Base-by-base conservation (phyloP, 805 yeast species). In the Starmera dryadoides region DNA sequence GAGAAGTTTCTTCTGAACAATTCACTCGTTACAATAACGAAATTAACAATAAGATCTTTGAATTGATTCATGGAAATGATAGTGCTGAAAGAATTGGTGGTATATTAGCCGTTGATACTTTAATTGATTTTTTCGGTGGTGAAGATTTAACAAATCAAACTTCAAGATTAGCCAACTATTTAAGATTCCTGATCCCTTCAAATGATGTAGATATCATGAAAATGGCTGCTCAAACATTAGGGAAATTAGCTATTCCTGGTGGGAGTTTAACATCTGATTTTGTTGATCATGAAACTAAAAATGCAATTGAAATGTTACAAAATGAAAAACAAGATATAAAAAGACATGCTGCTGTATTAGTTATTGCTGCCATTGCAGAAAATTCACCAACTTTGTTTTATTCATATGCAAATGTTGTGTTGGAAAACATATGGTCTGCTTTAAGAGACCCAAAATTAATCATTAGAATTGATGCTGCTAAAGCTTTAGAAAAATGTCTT, bases 201-300 rank as follows among this genome's bases (percentile, higher is more conserved):
- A 82, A 77, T 46, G 96, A 93, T 53, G 68, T 81, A 15, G 86
- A 77, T 30, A 91, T 88, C 26, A 86, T 91, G 89, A 77, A 78
- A 43, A 73, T 80, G 26, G 96, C 98, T 3, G 88, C 96, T 0
- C 73, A 73, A 38, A 86, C 96, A 0, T 68, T 93, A 46, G 98
- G 98, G 11, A 83, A 82, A 52, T 68, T 91, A 47, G 95, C 97
- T 0, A 77, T 80, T 6, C 91, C 95, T 0, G 95, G 95, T 21
- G 93, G 95, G 1, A 79, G 94, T 2, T 62, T 88, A 39, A 86
- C 96, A 0, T 88, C 94, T 1, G 96, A 88, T 37, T 83, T 91
- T 58, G 96, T 93, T 21, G 97, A 91, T 45, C 84, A 78, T 50
- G 96, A 91, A 58, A 93, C 93, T 8, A 86, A 83, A 53, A 72